Percentiles rank a stretch among this genome's conserved stretches.
Conservation (phyloP, 768 basidiomycete genomes). For the Phlegmacium glaucopus region DNA sequence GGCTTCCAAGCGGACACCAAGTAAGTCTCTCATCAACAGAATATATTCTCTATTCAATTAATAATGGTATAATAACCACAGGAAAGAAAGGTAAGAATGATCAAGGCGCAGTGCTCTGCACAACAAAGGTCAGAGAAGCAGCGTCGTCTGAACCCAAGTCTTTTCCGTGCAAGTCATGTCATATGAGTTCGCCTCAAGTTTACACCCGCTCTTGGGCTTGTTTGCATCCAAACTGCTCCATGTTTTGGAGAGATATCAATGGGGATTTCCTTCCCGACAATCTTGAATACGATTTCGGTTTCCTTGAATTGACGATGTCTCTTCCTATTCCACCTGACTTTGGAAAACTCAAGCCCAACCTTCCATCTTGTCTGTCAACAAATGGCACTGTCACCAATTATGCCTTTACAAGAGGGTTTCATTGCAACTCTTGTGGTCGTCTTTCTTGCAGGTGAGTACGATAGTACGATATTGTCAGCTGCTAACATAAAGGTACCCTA, state of each 20-base stretch:
- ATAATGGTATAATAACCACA: too few relatives aligned
- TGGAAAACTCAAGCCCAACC: constrained; percentile 35
- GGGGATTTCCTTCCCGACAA: constrained; percentile 26
- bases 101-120: too few relatives aligned
- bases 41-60: too few relatives aligned
- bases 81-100: too few relatives aligned
- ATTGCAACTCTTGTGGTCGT: constrained; percentile 67
- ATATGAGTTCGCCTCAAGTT: constrained; percentile 42
- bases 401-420: constrained; percentile 62
- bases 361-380: constrained; percentile 22
- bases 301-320: constrained; percentile 37
- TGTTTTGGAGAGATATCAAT: constrained; percentile 47
- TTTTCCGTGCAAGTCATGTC: constrained; percentile 42
- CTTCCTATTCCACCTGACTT: constrained; percentile 30
- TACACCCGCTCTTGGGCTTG: constrained; percentile 62
- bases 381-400: constrained; percentile 48
- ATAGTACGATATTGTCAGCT: constrained; percentile 8
- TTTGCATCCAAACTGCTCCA: constrained; percentile 51
- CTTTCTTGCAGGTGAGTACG: constrained; percentile 63
- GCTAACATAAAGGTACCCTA: constrained; percentile 23
- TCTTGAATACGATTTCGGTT: constrained; percentile 46
- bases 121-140: neutral
- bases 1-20: too few relatives aligned
- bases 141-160: neutral
- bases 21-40: too few relatives aligned